A percentile compares a stretch with the other conserved stretches of the same genome.
Conservation (phyloP, 2,329 filamentous ascomycete genomes). For the Penicillium sp. region DNA sequence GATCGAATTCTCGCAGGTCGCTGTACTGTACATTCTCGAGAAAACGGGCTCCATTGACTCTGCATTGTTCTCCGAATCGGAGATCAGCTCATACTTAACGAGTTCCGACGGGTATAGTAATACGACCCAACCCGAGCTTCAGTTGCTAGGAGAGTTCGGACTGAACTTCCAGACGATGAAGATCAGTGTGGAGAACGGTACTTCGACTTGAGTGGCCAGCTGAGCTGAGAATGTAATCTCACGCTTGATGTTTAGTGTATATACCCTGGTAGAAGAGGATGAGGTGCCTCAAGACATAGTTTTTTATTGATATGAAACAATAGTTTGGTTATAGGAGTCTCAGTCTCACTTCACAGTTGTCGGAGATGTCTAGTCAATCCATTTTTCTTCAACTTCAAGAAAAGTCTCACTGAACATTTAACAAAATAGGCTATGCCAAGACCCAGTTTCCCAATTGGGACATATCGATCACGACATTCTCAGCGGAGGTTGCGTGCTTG, state of each 20-base stretch:
- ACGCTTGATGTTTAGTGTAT: neutral
- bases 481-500: constrained; percentile 23
- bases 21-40: constrained; percentile 43
- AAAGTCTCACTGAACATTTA: too few relatives aligned
- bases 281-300: neutral
- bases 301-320: neutral
- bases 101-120: constrained; percentile 20
- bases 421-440: constrained; percentile 2
- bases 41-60: constrained; percentile 31
- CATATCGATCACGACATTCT: constrained; percentile 20
- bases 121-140: constrained; percentile 16
- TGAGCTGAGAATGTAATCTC: neutral
- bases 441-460: constrained; percentile 3
- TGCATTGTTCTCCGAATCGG: constrained; percentile 28
- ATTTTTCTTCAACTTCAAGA: too few relatives aligned
- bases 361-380: neutral
- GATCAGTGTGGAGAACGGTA: constrained; percentile 33
- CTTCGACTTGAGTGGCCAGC: constrained; percentile 8
- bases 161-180: constrained; percentile 37
- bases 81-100: constrained; percentile 33
- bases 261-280: neutral
- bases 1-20: constrained; percentile 37
- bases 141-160: constrained; percentile 28
- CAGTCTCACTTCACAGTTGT: neutral
- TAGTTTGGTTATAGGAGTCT: neutral